phyloP scores from a whole-genome alignment of 2,329 filamentous ascomycete species.

The Fusarium illudens region DNA sequence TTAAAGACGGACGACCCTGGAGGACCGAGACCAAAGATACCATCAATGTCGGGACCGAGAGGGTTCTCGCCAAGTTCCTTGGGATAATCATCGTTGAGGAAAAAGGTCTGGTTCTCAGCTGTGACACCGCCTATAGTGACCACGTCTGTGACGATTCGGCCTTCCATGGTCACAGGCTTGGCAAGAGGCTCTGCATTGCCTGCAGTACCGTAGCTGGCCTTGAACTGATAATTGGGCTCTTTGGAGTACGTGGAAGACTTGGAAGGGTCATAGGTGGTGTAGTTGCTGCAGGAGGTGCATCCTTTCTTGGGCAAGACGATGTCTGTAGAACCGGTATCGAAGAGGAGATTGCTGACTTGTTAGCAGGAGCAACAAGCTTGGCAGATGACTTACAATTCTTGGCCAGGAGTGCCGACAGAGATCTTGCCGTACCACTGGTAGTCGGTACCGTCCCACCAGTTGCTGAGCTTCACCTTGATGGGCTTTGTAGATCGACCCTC shows the following conservation, averaged over 20 bases:
- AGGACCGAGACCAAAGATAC: not conserved
- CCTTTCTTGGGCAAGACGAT: not conserved
- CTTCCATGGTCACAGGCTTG: not conserved
- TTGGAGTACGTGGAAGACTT: not conserved
- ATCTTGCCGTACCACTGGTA: conserved; percentile 32
- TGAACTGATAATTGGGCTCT: not conserved
- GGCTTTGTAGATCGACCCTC: not conserved
- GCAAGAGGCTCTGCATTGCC: not conserved
- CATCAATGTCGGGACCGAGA: not conserved
- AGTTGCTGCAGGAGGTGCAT: not conserved
- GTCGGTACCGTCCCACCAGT: conserved; percentile 24
- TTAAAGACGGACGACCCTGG: not conserved
- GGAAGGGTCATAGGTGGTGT: not conserved
- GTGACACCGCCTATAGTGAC: not conserved
- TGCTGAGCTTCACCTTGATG: conserved; percentile 16
- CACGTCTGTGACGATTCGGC: not conserved
- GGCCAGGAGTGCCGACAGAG: conserved; percentile 32
- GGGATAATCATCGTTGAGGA: not conserved
- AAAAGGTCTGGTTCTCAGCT: not conserved
- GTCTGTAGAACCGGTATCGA: not conserved
- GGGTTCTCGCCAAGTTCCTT: not conserved
- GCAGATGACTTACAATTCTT: conserved; percentile 20
- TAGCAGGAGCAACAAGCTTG: not conserved
- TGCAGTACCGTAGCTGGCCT: not conserved
- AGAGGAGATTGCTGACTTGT: not conserved